Base-by-base conservation (phyloP, 2,329 filamentous ascomycete species). In the Botrytis sinoallii region DNA sequence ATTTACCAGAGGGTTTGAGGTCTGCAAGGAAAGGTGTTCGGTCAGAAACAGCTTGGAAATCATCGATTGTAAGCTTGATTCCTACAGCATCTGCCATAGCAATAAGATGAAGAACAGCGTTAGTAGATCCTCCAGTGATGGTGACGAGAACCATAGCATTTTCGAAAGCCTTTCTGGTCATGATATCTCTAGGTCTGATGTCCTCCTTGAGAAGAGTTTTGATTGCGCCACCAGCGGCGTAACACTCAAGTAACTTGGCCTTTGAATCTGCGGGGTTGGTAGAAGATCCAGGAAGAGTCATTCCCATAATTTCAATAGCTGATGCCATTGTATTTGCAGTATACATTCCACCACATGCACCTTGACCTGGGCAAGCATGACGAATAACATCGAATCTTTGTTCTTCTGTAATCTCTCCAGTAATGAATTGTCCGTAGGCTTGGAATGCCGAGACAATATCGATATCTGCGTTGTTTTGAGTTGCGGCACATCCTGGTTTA, bases 391-490 rank as follows among this genome's bases (percentile, higher is more conserved):
- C 96, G 83, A 94, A 97, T 70, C 96, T 91, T 84, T 95, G 88
- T 80, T 96, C 91, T 84, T 99, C 96, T 77, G 88, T 92, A 83
- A 98, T 97, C 80, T 97, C 90, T 61, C 95, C 95, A 20, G 93
- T 89, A 79, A 99, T 91, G 85, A 95, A 98, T 82, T 98, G 93
- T 40, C 96, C 96, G 81, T 98, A 98, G 8, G 95, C 92, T 85
- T 99, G 96, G 89, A 99, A 99, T 61, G 96, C 96, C 68, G 94
- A 98, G 75, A 99, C 93, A 71, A 99, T 97, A 82, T 99, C 95
- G 78, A 98, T 93, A 74, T 91, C 85, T 72, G 89, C 88, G 81
- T 92, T 91, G 77, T 92, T 87, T 78, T 95, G 93, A 69, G 88
- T 88, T 80, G 86, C 88, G 73, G 92, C 93, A 84, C 95, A 98